Evolutionary conservation across 331 rosid genomes (phyloP).

Genomic region (Rhamnella rubrinervis): DNA sequence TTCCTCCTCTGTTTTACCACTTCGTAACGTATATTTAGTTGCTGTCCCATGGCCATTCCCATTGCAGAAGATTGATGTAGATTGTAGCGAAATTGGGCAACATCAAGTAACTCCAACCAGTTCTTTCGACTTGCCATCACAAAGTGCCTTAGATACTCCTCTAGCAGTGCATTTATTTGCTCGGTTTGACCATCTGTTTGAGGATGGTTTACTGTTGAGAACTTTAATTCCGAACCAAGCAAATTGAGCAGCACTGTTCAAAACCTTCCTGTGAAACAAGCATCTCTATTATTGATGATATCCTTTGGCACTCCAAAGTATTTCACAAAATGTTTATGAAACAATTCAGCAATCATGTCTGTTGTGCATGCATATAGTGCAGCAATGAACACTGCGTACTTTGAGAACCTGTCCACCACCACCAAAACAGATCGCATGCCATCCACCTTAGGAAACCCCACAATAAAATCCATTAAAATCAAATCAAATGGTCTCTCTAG

Average conservation of each 20-base stretch:
- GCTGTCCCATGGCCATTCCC: no score
- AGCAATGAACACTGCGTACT: no score
- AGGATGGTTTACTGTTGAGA: background rate
- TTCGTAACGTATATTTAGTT: no score
- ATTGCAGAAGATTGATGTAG: background rate
- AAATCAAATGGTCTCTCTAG: no score
- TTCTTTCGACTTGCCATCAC: slow-evolving; percentile 2
- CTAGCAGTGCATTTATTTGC: background rate
- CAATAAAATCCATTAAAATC: no score
- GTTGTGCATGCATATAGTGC: no score
- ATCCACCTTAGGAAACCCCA: no score
- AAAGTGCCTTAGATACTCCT: slow-evolving; percentile 10
- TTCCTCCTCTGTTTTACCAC: no score
- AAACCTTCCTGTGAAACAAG: background rate
- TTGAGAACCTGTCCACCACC: no score
- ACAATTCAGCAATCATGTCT: no score
- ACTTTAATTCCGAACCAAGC: background rate
- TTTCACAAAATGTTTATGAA: no score
- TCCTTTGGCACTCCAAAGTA: background rate
- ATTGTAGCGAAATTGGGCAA: background rate
- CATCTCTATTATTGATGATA: background rate
- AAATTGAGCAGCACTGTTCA: background rate
- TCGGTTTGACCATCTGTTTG: background rate
- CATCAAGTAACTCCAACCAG: slow-evolving; percentile 4
- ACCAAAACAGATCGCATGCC: no score